Evolutionary conservation across 2,329 filamentous ascomycete species (phyloP).

Genomic region (Apiospora arundinis): DNA sequence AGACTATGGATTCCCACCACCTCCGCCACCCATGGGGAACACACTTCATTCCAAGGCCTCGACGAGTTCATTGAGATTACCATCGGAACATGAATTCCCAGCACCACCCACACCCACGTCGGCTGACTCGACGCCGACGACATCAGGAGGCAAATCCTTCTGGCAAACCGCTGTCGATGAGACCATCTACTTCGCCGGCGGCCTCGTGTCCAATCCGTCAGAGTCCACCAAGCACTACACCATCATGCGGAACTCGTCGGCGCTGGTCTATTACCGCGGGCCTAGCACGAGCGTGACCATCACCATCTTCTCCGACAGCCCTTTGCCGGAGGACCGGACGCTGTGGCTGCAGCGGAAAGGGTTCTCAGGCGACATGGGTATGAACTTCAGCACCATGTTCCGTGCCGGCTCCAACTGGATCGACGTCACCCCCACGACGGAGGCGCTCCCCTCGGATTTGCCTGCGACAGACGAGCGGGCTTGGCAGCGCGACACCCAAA

Average conservation of each 20-base stretch:
- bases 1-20: slow-evolving; percentile 3
- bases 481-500: slow-evolving; percentile 71
- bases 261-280: slow-evolving; percentile 70
- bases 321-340: slow-evolving; percentile 62
- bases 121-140: slow-evolving; percentile 28
- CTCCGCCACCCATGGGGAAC: background rate
- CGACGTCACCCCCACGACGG: slow-evolving; percentile 67
- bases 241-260: slow-evolving; percentile 70
- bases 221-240: slow-evolving; percentile 71
- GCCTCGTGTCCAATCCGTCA: slow-evolving; percentile 66
- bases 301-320: slow-evolving; percentile 65
- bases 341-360: slow-evolving; percentile 74
- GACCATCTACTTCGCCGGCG: slow-evolving; percentile 69
- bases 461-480: slow-evolving; percentile 65
- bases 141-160: slow-evolving; percentile 34
- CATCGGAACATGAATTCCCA: background rate
- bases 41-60: background rate
- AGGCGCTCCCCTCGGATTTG: slow-evolving; percentile 55
- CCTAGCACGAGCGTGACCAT: slow-evolving; percentile 68
- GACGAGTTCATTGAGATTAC: background rate
- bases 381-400: slow-evolving; percentile 68
- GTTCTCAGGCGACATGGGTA: slow-evolving; percentile 71
- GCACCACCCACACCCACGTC: slow-evolving; percentile 9
- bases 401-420: slow-evolving; percentile 67
- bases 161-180: slow-evolving; percentile 61